Evolutionary conservation across 2,329 filamentous ascomycete species (phyloP).

Genomic region (Colletotrichum liaoningense): DNA sequence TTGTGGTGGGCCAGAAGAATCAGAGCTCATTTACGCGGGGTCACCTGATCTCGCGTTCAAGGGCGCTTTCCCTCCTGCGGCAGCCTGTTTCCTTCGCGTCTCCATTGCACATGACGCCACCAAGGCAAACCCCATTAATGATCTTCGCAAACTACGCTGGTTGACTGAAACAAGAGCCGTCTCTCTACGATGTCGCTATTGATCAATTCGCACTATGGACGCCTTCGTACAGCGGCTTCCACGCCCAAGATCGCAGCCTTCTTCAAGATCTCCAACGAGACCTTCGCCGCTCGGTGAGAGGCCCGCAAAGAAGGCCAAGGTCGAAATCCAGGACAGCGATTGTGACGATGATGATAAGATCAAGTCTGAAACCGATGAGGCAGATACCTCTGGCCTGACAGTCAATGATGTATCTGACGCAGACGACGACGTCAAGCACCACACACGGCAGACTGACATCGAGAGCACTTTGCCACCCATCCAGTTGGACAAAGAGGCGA

Average conservation of each 20-base stretch:
- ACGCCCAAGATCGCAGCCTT: slow-evolving; percentile 13
- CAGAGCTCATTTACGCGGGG: slow-evolving; percentile 35
- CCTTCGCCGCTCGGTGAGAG: slow-evolving; percentile 39
- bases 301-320: slow-evolving; percentile 49
- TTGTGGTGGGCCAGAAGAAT: background rate
- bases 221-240: slow-evolving; percentile 49
- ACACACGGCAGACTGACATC: slow-evolving; percentile 68
- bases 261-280: slow-evolving; percentile 22
- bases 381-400: slow-evolving; percentile 44
- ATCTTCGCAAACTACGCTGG: background rate
- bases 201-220: slow-evolving; percentile 45
- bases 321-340: slow-evolving; percentile 38
- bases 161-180: background rate
- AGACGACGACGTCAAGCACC: slow-evolving; percentile 41
- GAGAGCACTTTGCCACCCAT: slow-evolving; percentile 78
- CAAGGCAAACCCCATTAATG: background rate
- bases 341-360: slow-evolving; percentile 33
- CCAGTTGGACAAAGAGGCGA: slow-evolving; percentile 75
- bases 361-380: slow-evolving; percentile 39
- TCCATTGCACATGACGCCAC: slow-evolving; percentile 26
- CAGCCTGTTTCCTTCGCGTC: slow-evolving; percentile 29
- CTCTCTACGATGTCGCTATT: slow-evolving; percentile 14
- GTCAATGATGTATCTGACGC: slow-evolving; percentile 37
- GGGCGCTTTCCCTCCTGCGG: slow-evolving; percentile 8
- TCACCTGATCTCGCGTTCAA: slow-evolving; percentile 54